A percentile compares a stretch with the other conserved stretches of the same genome.
These are phyloP conservation scores for Fusarium compactum DNA, from an alignment of 2,329 filamentous ascomycete genomes.

Conservation along the genomic window DNA sequence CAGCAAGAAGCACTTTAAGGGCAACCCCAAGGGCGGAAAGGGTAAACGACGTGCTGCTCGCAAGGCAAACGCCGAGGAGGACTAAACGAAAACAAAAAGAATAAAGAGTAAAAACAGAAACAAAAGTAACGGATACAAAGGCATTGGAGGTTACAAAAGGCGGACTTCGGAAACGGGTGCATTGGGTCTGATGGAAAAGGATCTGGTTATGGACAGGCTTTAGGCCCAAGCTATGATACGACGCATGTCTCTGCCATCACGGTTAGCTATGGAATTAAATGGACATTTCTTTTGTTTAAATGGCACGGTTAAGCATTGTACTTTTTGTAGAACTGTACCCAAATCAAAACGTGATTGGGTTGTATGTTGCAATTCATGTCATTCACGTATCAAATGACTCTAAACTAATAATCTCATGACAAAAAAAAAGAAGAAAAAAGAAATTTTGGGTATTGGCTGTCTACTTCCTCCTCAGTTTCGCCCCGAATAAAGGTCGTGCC, in stretches of 20 bases:
- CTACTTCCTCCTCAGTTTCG: conserved; percentile 45
- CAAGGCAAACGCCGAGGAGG: conserved; percentile 37
- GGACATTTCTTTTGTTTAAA: conserved; percentile 37
- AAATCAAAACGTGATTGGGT: background rate
- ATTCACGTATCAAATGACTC: conserved; percentile 16
- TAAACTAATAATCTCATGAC: conserved; percentile 17
- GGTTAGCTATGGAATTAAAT: conserved; percentile 38
- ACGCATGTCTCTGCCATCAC: conserved; percentile 28
- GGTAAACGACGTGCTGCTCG: conserved; percentile 56
- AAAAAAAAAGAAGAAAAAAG: conserved; percentile 47
- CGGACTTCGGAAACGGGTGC: conserved; percentile 62
- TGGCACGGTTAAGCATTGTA: background rate
- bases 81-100: conserved; percentile 51
- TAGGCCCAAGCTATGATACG: conserved; percentile 33
- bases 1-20: conserved; percentile 96
- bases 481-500: conserved; percentile 38
- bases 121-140: conserved; percentile 57
- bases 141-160: conserved; percentile 54
- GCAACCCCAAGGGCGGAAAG: conserved; percentile 71
- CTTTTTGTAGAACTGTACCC: background rate
- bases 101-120: conserved; percentile 58
- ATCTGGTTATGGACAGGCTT: conserved; percentile 33
- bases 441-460: conserved; percentile 51
- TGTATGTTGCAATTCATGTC: background rate
- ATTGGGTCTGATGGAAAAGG: conserved; percentile 38